A percentile compares a stretch with the other conserved stretches of the same genome.
These are phyloP conservation scores for Ogataea henricii DNA, from an alignment of 805 yeast species.

Conservation along the genomic window DNA sequence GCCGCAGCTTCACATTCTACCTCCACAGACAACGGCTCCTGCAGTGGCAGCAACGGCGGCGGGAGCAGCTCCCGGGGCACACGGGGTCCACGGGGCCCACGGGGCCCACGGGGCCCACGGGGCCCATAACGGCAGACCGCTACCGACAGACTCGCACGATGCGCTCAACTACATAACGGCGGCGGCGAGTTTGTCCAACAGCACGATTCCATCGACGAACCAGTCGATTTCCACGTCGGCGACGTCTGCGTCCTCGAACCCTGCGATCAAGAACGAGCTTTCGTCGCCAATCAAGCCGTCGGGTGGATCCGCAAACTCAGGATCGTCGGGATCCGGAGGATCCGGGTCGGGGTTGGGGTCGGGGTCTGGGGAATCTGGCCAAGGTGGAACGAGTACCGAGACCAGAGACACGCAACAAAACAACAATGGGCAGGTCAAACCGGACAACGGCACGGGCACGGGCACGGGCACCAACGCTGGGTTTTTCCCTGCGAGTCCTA, in stretches of 20 bases:
- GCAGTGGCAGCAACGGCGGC: conserved; percentile 3
- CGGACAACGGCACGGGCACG: conserved; percentile 1
- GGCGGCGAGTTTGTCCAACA: conserved; percentile 27
- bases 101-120: too few species aligned
- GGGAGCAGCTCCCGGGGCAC: not conserved
- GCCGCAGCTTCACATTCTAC: conserved; percentile 4
- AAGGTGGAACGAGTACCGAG: conserved; percentile 8
- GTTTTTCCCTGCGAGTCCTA: conserved; percentile 30
- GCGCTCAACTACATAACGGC: conserved; percentile 32
- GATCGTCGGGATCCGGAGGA: too few species aligned
- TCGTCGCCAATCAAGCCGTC: conserved; percentile 26
- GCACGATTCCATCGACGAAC: conserved; percentile 10
- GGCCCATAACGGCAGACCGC: conserved; percentile 3
- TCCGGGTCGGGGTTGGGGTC: conserved; percentile 16
- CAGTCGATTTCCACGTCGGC: conserved; percentile 18
- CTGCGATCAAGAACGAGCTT: conserved; percentile 17
- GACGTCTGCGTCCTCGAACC: conserved; percentile 20
- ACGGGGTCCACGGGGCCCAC: too few species aligned
- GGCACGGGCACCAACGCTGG: conserved; percentile 11
- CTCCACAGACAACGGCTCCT: conserved; percentile 10
- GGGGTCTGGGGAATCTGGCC: not conserved
- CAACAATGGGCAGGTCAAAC: conserved; percentile 3
- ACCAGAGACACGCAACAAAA: conserved; percentile 2
- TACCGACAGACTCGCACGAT: conserved; percentile 26
- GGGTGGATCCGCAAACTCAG: too few species aligned